Evolutionary conservation across 2,329 filamentous ascomycete genomes (phyloP).

Genomic region (Didymella sp.): DNA sequence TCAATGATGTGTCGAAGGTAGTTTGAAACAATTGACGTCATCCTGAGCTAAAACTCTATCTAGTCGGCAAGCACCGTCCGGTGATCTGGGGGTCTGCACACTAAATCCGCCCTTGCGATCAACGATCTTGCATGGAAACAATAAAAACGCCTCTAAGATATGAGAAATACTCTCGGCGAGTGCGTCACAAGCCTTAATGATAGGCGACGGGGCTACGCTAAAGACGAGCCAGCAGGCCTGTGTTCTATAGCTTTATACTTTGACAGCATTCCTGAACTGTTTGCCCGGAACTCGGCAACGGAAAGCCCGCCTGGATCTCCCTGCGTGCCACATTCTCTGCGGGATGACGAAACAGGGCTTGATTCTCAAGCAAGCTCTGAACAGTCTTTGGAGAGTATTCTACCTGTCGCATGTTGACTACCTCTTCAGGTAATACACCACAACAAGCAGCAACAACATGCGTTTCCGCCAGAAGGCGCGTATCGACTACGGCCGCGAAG

Average conservation of each 20-base stretch:
- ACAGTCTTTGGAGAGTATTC: neutral
- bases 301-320: constrained; percentile 11
- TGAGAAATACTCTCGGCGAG: neutral
- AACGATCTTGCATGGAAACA: neutral
- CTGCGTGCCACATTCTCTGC: constrained; percentile 7
- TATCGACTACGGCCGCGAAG: constrained; percentile 14
- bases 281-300: constrained; percentile 19
- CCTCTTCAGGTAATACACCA: neutral
- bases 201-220: constrained; percentile 1
- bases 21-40: constrained; percentile 14
- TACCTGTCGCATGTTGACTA: neutral
- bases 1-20: neutral
- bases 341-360: constrained; percentile 19
- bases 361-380: neutral
- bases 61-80: constrained; percentile 8
- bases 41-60: neutral
- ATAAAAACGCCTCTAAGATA: neutral
- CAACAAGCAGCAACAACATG: constrained; percentile 16
- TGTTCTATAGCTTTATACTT: neutral
- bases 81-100: constrained; percentile 6
- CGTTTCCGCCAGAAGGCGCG: constrained; percentile 30
- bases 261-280: neutral
- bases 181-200: neutral
- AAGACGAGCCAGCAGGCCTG: neutral
- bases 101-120: neutral